Conservation (phyloP, 768 basidiomycete genomes). For the Amanita polypyramis region DNA sequence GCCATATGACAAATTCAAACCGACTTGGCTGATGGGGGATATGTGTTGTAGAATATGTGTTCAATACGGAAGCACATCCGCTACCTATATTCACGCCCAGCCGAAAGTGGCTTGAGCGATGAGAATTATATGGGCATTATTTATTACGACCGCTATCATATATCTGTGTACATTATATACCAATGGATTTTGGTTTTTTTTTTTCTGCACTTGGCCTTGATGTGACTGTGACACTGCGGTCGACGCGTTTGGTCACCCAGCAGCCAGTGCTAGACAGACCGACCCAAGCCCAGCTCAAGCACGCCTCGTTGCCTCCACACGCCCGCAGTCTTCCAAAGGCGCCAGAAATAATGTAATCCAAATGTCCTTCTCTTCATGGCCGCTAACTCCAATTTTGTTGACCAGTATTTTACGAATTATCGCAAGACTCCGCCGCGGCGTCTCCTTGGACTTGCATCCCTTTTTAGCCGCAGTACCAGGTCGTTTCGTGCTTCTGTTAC, state of each 20-base stretch:
- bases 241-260: too few relatives aligned
- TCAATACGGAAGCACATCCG: conserved; percentile 74
- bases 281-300: background rate
- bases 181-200: background rate
- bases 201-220: background rate
- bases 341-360: conserved; percentile 2
- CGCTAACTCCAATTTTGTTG: conserved; percentile 15
- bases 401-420: conserved; percentile 19
- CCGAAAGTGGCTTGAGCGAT: background rate
- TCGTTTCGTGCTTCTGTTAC: background rate
- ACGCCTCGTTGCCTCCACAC: conserved; percentile 3
- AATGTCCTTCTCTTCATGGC: conserved; percentile 11
- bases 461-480: conserved; percentile 1
- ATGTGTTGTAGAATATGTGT: conserved; percentile 60
- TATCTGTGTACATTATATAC: background rate
- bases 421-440: conserved; percentile 18
- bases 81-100: conserved; percentile 26
- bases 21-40: background rate
- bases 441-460: conserved; percentile 6
- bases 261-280: background rate
- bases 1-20: background rate
- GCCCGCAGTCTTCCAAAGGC: background rate
- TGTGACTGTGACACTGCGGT: background rate
- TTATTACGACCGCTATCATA: background rate
- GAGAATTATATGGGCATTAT: background rate